Percentiles rank a stretch among this genome's conserved stretches.
Conservation (phyloP, 177 flowering plant genomes). For the Vitis hybrid region DNA sequence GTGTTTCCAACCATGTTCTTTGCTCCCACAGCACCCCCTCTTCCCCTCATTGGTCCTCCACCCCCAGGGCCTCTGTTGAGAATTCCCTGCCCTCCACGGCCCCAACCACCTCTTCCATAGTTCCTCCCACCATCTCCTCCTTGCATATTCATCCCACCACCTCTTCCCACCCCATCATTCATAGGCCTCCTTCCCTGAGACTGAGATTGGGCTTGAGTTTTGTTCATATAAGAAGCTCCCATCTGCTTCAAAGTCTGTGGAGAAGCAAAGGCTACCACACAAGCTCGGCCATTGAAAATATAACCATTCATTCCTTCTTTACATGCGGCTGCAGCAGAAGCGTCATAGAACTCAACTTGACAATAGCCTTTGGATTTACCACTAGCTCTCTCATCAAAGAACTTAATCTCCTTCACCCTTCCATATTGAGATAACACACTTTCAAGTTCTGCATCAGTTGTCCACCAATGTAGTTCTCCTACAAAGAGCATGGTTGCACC, state of each 20-base stretch:
- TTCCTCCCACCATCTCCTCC: slow-evolving; percentile 56
- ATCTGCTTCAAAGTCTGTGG: slow-evolving; percentile 66
- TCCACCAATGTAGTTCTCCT: slow-evolving; percentile 98
- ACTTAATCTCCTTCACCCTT: slow-evolving; percentile 77
- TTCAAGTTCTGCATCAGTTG: slow-evolving; percentile 90
- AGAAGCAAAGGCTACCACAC: slow-evolving; percentile 87
- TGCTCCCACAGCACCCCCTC: slow-evolving; percentile 52
- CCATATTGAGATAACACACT: slow-evolving; percentile 73
- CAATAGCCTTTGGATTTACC: slow-evolving; percentile 98
- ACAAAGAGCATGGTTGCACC: slow-evolving; percentile 73
- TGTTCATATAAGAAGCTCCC: slow-evolving; percentile 81
- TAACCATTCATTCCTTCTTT: slow-evolving; percentile 96
- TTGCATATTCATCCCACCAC: slow-evolving; percentile 52
- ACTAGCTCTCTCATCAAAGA: slow-evolving; percentile 90
- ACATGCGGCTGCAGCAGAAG: slow-evolving; percentile 70
- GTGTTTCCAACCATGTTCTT: slow-evolving; percentile 35
- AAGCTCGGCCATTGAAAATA: slow-evolving; percentile 81
- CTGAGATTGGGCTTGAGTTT: slow-evolving; percentile 53
- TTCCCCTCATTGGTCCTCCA: slow-evolving; percentile 64
- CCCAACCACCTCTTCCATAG: slow-evolving; percentile 80
- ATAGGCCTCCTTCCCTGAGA: slow-evolving; percentile 43
- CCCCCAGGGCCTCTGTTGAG: slow-evolving; percentile 48
- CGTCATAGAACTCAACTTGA: slow-evolving; percentile 86
- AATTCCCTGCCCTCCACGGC: slow-evolving; percentile 68
- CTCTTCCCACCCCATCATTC: slow-evolving; percentile 37